These are phyloP conservation scores for Candida tropicalis DNA, from an alignment of 1,139 yeast species.

Conservation along the genomic window DNA sequence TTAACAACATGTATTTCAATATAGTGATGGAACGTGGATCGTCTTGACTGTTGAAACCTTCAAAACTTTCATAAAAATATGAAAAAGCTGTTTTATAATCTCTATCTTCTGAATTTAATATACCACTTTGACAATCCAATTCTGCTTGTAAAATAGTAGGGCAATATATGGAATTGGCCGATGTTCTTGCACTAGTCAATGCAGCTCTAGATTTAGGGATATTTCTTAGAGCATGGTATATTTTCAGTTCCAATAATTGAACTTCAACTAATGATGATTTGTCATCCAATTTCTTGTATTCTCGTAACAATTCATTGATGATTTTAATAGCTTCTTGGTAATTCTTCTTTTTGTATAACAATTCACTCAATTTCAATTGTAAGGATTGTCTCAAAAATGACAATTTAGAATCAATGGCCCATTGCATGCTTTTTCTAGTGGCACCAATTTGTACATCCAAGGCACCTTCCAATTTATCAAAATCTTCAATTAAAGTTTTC, in stretches of 20 bases:
- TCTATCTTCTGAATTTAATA: slow-evolving; percentile 93
- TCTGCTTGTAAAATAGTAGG: slow-evolving; percentile 96
- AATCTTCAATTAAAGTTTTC: slow-evolving; percentile 72
- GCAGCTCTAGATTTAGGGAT: slow-evolving; percentile 93
- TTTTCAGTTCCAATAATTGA: slow-evolving; percentile 86
- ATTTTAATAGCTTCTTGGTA: slow-evolving; percentile 75
- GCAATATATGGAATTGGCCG: slow-evolving; percentile 93
- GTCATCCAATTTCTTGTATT: slow-evolving; percentile 92
- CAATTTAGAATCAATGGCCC: slow-evolving; percentile 85
- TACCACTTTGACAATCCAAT: slow-evolving; percentile 92
- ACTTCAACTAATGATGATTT: slow-evolving; percentile 95
- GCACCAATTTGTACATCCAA: slow-evolving; percentile 73
- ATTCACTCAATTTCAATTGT: slow-evolving; percentile 78
- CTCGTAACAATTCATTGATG: slow-evolving; percentile 71
- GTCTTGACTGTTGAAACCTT: slow-evolving; percentile 69
- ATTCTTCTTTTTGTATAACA: slow-evolving; percentile 65
- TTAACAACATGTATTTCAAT: slow-evolving; percentile 87
- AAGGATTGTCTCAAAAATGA: slow-evolving; percentile 87
- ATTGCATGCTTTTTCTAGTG: slow-evolving; percentile 78
- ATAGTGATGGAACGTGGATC: slow-evolving; percentile 74
- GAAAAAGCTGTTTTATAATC: slow-evolving; percentile 97
- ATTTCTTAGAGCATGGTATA: slow-evolving; percentile 89
- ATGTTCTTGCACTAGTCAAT: slow-evolving; percentile 91
- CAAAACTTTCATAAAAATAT: slow-evolving; percentile 93
- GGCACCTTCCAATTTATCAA: slow-evolving; percentile 69